Evolutionary conservation across 2,329 filamentous ascomycete genomes (phyloP).

Genomic region (Clonostachys chloroleuca): DNA sequence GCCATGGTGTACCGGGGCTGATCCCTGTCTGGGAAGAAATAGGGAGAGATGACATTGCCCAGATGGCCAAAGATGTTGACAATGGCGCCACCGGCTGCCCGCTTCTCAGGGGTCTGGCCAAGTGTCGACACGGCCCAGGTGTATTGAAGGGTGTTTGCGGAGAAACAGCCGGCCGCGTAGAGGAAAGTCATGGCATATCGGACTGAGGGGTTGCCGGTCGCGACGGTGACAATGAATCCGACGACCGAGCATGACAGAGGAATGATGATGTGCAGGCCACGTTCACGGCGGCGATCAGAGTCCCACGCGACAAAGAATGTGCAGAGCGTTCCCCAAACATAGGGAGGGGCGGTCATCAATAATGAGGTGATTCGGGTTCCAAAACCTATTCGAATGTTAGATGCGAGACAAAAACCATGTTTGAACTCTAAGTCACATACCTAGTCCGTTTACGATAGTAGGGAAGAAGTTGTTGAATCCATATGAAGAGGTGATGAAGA

Average conservation of each 20-base stretch:
- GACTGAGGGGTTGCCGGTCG: conserved; percentile 4
- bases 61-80: conserved; percentile 5
- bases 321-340: conserved; percentile 10
- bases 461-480: conserved; percentile 12
- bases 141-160: conserved; percentile 24
- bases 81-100: conserved; percentile 4
- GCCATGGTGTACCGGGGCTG: conserved; percentile 3
- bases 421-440: neutral
- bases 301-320: conserved; percentile 34
- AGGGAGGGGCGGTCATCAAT: conserved; percentile 17
- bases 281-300: conserved; percentile 36
- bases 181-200: conserved; percentile 11
- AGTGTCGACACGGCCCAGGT: conserved; percentile 25
- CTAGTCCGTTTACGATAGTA: conserved; percentile 14
- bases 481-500: neutral
- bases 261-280: conserved; percentile 33
- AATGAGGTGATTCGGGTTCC: conserved; percentile 7
- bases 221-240: conserved; percentile 16
- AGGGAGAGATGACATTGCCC: conserved; percentile 5
- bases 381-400: too few species aligned
- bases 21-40: conserved; percentile 5
- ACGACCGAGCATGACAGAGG: conserved; percentile 1
- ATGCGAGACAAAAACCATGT: too few species aligned
- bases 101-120: conserved; percentile 26
- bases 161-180: conserved; percentile 10